Percentiles rank a stretch among this genome's conserved stretches.
phyloP scores from a whole-genome alignment of 2,329 filamentous ascomycete species.

The Aspergillus sp. region DNA sequence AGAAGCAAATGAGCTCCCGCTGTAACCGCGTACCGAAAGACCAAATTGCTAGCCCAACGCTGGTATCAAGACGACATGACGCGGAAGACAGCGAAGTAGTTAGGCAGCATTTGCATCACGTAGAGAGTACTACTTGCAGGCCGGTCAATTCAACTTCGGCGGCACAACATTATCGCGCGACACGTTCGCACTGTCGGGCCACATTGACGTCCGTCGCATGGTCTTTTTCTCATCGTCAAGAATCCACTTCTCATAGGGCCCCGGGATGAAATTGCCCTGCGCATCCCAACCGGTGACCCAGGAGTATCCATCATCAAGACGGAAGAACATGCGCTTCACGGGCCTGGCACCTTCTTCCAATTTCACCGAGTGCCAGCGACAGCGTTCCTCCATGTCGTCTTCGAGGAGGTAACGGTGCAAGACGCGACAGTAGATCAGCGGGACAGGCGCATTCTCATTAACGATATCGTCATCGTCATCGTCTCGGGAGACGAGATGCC shows the following conservation, averaged over 20 bases:
- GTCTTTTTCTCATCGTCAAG: slow-evolving; percentile 33
- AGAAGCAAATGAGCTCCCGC: background rate
- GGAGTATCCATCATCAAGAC: slow-evolving; percentile 40
- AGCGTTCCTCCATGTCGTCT: slow-evolving; percentile 41
- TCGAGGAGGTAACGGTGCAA: slow-evolving; percentile 43
- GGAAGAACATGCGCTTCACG: slow-evolving; percentile 40
- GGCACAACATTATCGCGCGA: slow-evolving; percentile 28
- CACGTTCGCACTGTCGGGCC: slow-evolving; percentile 26
- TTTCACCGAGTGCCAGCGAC: slow-evolving; percentile 35
- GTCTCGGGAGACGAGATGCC: slow-evolving; percentile 41
- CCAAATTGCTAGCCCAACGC: background rate
- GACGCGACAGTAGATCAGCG: slow-evolving; percentile 42
- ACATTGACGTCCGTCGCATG: slow-evolving; percentile 25
- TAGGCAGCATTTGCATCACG: too few relatives aligned
- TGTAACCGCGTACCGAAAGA: background rate
- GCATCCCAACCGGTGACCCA: slow-evolving; percentile 46
- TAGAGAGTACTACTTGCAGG: too few relatives aligned
- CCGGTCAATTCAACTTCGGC: slow-evolving; percentile 17
- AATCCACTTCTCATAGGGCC: slow-evolving; percentile 44
- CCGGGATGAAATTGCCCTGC: slow-evolving; percentile 43
- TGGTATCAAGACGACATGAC: slow-evolving; percentile 1
- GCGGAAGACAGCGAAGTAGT: too few relatives aligned
- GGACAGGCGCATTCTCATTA: slow-evolving; percentile 23
- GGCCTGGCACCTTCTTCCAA: slow-evolving; percentile 30
- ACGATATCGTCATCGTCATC: slow-evolving; percentile 18